A percentile compares a stretch with the other conserved stretches of the same genome.
phyloP scores from a whole-genome alignment of 257 asterid genomes.

The Lavandula angustifolia region DNA sequence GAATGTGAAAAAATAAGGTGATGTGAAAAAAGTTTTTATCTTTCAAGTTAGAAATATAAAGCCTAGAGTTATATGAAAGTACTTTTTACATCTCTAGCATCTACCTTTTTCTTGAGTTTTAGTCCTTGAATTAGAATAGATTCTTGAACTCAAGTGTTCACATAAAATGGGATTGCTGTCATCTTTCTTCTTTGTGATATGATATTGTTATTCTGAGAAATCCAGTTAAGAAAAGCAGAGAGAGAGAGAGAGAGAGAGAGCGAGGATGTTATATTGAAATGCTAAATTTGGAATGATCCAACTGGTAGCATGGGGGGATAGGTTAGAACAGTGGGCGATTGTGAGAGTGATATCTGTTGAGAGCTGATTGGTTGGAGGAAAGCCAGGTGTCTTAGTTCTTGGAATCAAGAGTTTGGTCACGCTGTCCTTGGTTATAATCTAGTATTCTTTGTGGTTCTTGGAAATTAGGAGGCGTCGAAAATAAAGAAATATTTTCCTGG shows the following conservation, averaged over 20 bases:
- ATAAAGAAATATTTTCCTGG: too few relatives aligned
- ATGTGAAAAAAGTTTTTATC: slow-evolving; percentile 27
- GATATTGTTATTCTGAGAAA: too few relatives aligned
- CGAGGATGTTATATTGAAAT: background rate
- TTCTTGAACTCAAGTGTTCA: background rate
- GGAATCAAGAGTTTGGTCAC: slow-evolving; percentile 45
- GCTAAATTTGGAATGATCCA: slow-evolving; percentile 33
- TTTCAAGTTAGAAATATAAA: slow-evolving; percentile 9
- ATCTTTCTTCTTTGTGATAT: background rate
- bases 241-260: too few relatives aligned
- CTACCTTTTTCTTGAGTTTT: background rate
- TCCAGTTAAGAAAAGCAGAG: too few relatives aligned
- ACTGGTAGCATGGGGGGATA: slow-evolving; percentile 28
- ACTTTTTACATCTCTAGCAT: background rate
- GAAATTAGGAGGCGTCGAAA: too few relatives aligned
- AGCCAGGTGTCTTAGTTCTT: slow-evolving; percentile 44
- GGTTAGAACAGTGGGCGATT: slow-evolving; percentile 14
- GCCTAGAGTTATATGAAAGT: background rate
- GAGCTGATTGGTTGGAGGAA: slow-evolving; percentile 21
- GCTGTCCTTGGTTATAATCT: slow-evolving; percentile 40
- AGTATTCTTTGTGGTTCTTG: slow-evolving; percentile 36
- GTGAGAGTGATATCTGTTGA: slow-evolving; percentile 28
- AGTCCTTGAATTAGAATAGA: background rate
- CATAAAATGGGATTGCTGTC: background rate
- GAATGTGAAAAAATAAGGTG: slow-evolving; percentile 39